Evolutionary conservation across 1,139 yeast species (phyloP), one percentile per base, ranked within the genome.

Genomic region (Saccharomyces hybrid): DNA sequence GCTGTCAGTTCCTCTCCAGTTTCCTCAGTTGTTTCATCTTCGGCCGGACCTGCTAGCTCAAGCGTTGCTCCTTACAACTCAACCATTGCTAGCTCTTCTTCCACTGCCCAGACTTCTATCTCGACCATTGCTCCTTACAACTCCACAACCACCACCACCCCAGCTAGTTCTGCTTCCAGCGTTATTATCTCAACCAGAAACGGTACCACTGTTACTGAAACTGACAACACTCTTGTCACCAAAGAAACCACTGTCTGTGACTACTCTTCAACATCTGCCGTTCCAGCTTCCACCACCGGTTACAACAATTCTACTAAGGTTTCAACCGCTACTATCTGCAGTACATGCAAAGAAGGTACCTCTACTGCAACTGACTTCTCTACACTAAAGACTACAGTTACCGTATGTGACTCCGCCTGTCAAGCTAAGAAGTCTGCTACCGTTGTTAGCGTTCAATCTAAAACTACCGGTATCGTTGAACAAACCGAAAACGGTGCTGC

Each of bases 1-100:
- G 44, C n/a, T 38, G n/a, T 13, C 28, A 30, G 50, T 42, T 48
- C 42, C 13, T 30, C 50, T 26, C 26, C 14, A 11, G 25, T 56
- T 31, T 61, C 58, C 30, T 61, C 59, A 16, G 14, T 27, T 23
- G 32, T 56, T 31, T 61, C 58, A 30, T 61, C 59, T n/a, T 60
- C 69, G 57, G 54, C 64, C 54, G 30, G n/a, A 4, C 16, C 42
- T n/a, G 38, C 58, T 28, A 13, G 11, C 16, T 20, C 47, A 13
- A 13, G 13, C 11, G 16, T 28, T 16, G 16, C 47, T 13, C 16
- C 47, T 42, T 23, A 2, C 44, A 11, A 16, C 20, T 38, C 44
- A 2, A 11, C 25, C 20, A 5, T 11, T 16, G 44, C 7, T 20
- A 20, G 23, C n/a, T 38, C 44, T 5, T 38, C 44, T 9, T 4